Base-by-base conservation (phyloP, 768 basidiomycete genomes). In the Glaciozyma martinii region DNA sequence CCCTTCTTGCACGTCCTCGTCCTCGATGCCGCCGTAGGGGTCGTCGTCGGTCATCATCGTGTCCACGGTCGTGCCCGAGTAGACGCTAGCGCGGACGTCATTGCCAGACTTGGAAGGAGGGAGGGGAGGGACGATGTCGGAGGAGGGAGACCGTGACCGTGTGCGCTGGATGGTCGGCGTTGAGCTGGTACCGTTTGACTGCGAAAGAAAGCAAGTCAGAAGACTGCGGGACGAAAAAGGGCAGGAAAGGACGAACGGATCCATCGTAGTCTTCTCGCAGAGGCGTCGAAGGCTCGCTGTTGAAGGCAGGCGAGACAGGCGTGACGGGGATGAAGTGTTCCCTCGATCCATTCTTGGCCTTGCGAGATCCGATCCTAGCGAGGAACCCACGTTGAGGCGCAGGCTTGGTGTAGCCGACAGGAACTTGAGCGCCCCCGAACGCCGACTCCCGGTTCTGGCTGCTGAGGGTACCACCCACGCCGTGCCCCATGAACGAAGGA, bases 21-120 rank as follows among this genome's bases (percentile, higher is more conserved):
- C 23, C 32, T 63, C 64, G 21, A 70, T 37, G 1, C 68, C 68
- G 30, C 56, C 68, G 59, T 69, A 69, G 1, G 68, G 64, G 32
- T 43, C 53, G 23, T 27, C 52, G 43, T 32, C 30, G 29, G 23
- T 54, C 30, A 8, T 32, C 16, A 27, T 32, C 29, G 30, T 47
- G 21, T 47, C 46, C 7, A 7, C 30, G 8, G 25, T 54, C 53
- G 27, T 27, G 44, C 30, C 40, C 8, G 60, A 30, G 43, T 30
- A 23, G 9, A 6, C 15, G 9, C 56, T 32, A 18, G 47, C 6
- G 53, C 46, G 44, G 1, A 25, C 23, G 37, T 40, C 27, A 15
- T n/a, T n/a, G 10, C 37, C 37, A 13, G 43, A 42, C n/a, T 69
- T 60, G 12, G 63, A 55, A n/a, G 67, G 63, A 29, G 63, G 60